Conservation (phyloP, 768 basidiomycete species). For the Paxillus rubicundulus region DNA sequence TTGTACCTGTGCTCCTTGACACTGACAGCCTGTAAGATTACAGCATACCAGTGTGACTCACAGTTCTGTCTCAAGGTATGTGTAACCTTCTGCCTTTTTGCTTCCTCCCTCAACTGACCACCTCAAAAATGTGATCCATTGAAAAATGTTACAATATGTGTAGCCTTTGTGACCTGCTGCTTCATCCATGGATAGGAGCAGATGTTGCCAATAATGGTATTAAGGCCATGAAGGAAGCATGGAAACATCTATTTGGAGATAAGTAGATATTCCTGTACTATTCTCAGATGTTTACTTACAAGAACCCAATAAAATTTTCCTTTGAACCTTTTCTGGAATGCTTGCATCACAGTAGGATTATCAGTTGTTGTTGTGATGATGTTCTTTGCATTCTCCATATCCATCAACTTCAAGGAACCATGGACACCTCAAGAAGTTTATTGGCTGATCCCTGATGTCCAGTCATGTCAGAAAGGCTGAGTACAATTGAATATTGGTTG, state of each 20-base stretch:
- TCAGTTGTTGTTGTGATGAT: constrained; percentile 30
- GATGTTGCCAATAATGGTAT: constrained; percentile 32
- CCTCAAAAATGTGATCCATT: no score
- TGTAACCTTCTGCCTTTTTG: constrained; percentile 9
- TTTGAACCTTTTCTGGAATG: constrained; percentile 22
- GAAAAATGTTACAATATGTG: no score
- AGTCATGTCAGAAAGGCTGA: constrained; percentile 27
- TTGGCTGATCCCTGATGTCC: constrained; percentile 24
- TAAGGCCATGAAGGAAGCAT: no score
- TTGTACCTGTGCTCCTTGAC: constrained; percentile 5
- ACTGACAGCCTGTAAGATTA: constrained; percentile 25
- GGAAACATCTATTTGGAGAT: constrained; percentile 20
- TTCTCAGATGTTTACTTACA: constrained; percentile 20
- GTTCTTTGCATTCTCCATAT: constrained; percentile 11
- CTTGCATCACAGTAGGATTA: constrained; percentile 34
- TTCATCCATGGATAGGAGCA: constrained; percentile 20
- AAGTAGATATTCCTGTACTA: constrained; percentile 22
- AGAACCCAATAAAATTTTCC: no score
- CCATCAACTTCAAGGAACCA: constrained; percentile 20
- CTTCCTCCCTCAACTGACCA: constrained; percentile 27
- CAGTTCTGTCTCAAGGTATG: no score
- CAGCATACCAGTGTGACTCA: constrained; percentile 25
- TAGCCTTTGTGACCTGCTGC: constrained; percentile 13
- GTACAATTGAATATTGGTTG: constrained; percentile 19
- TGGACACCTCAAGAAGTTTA: constrained; percentile 15